phyloP scores from a whole-genome alignment of 2,329 filamentous ascomycete species.

The Neospermospora avenae region DNA sequence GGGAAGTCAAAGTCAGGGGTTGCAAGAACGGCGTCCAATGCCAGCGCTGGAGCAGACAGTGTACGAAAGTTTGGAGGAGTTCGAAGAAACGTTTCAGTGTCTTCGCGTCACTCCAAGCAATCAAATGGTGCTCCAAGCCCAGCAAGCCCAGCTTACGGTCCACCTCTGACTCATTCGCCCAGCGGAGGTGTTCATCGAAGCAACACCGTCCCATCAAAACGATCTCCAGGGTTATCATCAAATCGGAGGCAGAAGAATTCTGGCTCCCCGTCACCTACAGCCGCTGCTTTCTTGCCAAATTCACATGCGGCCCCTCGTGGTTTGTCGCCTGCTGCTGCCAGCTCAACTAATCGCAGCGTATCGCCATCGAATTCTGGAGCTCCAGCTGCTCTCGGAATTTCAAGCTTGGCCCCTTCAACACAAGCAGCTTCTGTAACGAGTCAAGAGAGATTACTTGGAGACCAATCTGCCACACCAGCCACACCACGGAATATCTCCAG shows the following conservation, averaged over 20 bases:
- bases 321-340: slow-evolving; percentile 23
- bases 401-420: slow-evolving; percentile 25
- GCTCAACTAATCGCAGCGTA: slow-evolving; percentile 18
- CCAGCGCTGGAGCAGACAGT: slow-evolving; percentile 85
- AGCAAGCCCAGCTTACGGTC: slow-evolving; percentile 53
- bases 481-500: slow-evolving; percentile 66
- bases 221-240: slow-evolving; percentile 68
- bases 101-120: slow-evolving; percentile 78
- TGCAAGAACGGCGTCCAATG: slow-evolving; percentile 77
- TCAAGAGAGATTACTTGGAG: slow-evolving; percentile 46
- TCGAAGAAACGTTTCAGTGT: slow-evolving; percentile 85
- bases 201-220: slow-evolving; percentile 91
- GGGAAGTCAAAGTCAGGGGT: slow-evolving; percentile 55
- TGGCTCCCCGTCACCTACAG: slow-evolving; percentile 45
- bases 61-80: slow-evolving; percentile 76
- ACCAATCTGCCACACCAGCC: slow-evolving; percentile 38
- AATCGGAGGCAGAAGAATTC: slow-evolving; percentile 62
- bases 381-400: slow-evolving; percentile 20
- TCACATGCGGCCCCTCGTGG: slow-evolving; percentile 29
- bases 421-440: slow-evolving; percentile 40
- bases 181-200: slow-evolving; percentile 65
- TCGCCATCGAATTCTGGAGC: slow-evolving; percentile 26
- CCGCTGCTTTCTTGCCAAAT: slow-evolving; percentile 36
- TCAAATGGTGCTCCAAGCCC: slow-evolving; percentile 71
- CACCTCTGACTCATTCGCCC: slow-evolving; percentile 54